These are phyloP conservation scores for Tetrapisispora nanseiensis DNA, from an alignment of 805 yeast genomes.

Conservation along the genomic window DNA sequence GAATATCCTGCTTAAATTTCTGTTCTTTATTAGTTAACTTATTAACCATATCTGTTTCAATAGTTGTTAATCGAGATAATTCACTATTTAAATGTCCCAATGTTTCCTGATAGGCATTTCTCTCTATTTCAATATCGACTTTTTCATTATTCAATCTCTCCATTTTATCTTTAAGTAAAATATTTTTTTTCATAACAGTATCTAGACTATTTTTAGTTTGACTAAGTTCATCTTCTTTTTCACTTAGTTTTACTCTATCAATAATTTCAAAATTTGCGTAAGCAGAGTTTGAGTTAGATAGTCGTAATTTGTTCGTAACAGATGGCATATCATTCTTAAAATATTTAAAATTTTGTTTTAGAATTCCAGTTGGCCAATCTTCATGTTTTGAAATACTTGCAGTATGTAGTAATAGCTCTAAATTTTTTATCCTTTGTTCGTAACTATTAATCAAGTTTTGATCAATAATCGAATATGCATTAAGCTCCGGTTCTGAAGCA, in stretches of 20 bases:
- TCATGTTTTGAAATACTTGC: constrained; percentile 50
- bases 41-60: constrained; percentile 6
- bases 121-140: constrained; percentile 19
- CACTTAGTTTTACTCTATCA: not conserved
- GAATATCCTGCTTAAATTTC: constrained; percentile 2
- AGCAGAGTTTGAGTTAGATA: not conserved
- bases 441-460: constrained; percentile 26
- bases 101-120: constrained; percentile 25
- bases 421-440: constrained; percentile 59
- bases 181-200: not conserved
- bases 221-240: constrained; percentile 2
- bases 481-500: not conserved
- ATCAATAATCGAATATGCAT: not conserved
- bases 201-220: constrained; percentile 6
- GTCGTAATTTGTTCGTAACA: constrained; percentile 1
- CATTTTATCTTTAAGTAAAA: constrained; percentile 1
- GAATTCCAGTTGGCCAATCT: constrained; percentile 37
- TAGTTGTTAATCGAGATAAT: constrained; percentile 20
- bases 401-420: constrained; percentile 71
- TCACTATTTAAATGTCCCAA: constrained; percentile 20
- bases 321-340: not conserved
- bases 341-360: constrained; percentile 7
- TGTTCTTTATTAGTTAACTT: constrained; percentile 6
- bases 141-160: constrained; percentile 4
- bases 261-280: not conserved